phyloP scores from a whole-genome alignment of 139 green algal genomes.

The Auxenochlorella protothecoides region DNA sequence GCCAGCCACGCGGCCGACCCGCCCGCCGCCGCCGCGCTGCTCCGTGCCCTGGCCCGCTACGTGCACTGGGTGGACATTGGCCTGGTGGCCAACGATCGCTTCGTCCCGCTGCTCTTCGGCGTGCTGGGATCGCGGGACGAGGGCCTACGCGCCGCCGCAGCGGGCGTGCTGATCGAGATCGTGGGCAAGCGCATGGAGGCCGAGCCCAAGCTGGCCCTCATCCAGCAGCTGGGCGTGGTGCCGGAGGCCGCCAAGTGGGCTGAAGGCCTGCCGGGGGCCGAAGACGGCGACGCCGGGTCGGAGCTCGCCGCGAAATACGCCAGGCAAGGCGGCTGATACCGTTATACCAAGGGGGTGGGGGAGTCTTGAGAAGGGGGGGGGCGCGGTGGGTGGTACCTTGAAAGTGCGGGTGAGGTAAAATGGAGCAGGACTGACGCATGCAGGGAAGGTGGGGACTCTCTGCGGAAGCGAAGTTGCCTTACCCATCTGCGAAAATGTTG shows the following conservation, averaged over 20 bases:
- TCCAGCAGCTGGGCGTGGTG: slow-evolving; percentile 60
- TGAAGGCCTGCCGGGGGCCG: slow-evolving; percentile 25
- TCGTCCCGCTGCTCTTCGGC: slow-evolving; percentile 57
- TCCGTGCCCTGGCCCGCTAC: slow-evolving; percentile 61
- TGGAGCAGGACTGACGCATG: no score
- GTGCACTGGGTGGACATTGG: slow-evolving; percentile 91
- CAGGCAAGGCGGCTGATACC: background rate
- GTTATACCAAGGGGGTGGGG: no score
- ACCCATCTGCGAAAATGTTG: no score
- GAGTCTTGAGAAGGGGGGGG: background rate
- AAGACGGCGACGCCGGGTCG: slow-evolving; percentile 25
- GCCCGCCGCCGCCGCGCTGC: slow-evolving; percentile 47
- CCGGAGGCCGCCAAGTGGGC: slow-evolving; percentile 35
- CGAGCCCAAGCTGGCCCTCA: slow-evolving; percentile 60
- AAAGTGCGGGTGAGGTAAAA: no score
- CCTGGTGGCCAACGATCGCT: slow-evolving; percentile 76
- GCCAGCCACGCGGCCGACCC: slow-evolving; percentile 34
- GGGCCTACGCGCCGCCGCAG: slow-evolving; percentile 45
- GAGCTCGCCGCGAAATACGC: slow-evolving; percentile 56
- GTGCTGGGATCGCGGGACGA: slow-evolving; percentile 28
- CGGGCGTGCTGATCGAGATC: slow-evolving; percentile 65
- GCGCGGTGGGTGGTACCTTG: background rate
- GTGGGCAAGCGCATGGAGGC: slow-evolving; percentile 83
- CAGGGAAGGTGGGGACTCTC: no score
- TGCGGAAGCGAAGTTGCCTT: no score